Percentiles rank a stretch among this genome's conserved stretches.
phyloP scores from a whole-genome alignment of 495 filamentous ascomycete genomes.

The Penicillium odoratum region DNA sequence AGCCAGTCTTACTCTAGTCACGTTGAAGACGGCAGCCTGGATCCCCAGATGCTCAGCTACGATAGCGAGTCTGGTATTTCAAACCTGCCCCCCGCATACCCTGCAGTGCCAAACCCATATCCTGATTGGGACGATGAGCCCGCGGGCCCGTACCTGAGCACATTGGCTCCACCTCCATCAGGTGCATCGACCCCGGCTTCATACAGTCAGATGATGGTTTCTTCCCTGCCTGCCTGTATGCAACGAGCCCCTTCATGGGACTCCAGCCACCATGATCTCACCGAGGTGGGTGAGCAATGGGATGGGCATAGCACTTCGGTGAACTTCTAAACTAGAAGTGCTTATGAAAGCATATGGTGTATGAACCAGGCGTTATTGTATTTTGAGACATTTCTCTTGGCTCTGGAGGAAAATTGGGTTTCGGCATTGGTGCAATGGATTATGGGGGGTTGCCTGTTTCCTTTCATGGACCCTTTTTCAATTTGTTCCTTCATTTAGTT shows the following conservation, averaged over 20 bases:
- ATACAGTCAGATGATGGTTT: conserved; percentile 1
- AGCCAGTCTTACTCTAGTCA: conserved; percentile 20
- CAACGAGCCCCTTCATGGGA: conserved; percentile 18
- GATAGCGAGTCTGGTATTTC: conserved; percentile 21
- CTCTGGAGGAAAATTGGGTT: conserved; percentile 6
- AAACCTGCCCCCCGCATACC: not conserved
- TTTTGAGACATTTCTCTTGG: conserved; percentile 6
- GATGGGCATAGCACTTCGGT: not conserved
- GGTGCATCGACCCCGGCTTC: conserved; percentile 10
- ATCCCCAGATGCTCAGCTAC: conserved; percentile 45
- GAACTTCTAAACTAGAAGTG: not conserved
- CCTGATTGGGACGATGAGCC: conserved; percentile 7
- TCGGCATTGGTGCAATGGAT: conserved; percentile 9
- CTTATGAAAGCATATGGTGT: not conserved
- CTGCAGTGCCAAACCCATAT: conserved; percentile 8
- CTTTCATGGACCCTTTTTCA: not conserved
- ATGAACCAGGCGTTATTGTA: not conserved
- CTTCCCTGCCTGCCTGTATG: conserved; percentile 8
- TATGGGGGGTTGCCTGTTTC: not conserved
- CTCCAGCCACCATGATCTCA: conserved; percentile 5
- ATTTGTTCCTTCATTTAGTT: not conserved
- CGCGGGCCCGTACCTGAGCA: conserved; percentile 2
- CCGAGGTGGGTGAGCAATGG: conserved; percentile 12
- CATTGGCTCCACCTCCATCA: conserved; percentile 1
- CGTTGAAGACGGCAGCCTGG: conserved; percentile 34